Base-by-base conservation (phyloP, 1,284 basidiomycete genomes). In the Austropuccinia psidii region DNA sequence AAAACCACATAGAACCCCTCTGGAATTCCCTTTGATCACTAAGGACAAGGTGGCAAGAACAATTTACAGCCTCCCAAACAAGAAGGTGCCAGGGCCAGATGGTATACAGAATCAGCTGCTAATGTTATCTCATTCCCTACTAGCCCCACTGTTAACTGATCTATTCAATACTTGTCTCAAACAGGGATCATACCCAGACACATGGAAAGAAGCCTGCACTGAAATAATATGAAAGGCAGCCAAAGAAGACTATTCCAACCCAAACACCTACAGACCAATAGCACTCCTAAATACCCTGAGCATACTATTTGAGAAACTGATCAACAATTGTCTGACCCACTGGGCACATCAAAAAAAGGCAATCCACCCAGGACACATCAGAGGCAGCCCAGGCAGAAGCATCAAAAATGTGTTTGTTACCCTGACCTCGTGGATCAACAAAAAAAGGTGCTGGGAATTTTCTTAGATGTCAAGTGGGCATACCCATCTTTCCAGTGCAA, bases 401-500 rank as follows among this genome's bases (percentile, higher is more conserved):
- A n/a, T 17, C 8, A 39, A 60, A 2, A 33, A 60, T 35, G 57
- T 33, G 2, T 19, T 60, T 8, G 17, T 52, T 11, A 24, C 49
- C 27, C 21, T 52, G 11, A 57, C 37, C 37, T 57, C 54, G 6
- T 55, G 66, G 54, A 41, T 47, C 1, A 69, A 47, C 19, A 45
- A 57, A 58, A 58, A 5, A 41, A 3, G 13, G 29, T 66, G 13
- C 13, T 29, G 3, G 43, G n/a, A 11, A 11, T 62, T 47, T 31
- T 65, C 31, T 43, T 43, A 11, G 66, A 68, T 41, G 66, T 68
- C 24, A 68, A 68, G 29, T 55, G 35, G 7, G 54, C 52, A 8
- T 57, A 43, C 39, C 66, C 66, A 19, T 55, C 66, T 37, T 50
- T 68, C 17, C 24, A 55, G 13, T 57, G 17, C n/a, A 17, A 21